These are phyloP conservation scores for Globisporangium recalcitrans DNA, from an alignment of 352 stramenopile genomes.

Conservation along the genomic window DNA sequence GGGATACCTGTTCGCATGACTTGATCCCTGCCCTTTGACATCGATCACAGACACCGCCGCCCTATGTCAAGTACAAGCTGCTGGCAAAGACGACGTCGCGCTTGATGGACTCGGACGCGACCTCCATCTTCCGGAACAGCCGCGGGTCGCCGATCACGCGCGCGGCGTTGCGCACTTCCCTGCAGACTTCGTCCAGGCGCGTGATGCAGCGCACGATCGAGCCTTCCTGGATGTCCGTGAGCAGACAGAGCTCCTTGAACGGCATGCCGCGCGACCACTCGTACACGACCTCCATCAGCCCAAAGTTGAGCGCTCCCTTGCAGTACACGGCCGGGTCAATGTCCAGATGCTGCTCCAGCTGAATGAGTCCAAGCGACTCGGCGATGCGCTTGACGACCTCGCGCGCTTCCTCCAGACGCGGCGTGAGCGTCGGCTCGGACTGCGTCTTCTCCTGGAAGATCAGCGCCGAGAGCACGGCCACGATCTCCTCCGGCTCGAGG, in stretches of 20 bases:
- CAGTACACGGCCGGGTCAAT: conserved; percentile 91
- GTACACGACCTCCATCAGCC: conserved; percentile 93
- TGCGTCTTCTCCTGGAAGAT: conserved; percentile 96
- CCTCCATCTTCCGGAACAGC: conserved; percentile 97
- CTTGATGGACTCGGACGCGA: conserved; percentile 95
- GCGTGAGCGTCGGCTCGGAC: conserved; percentile 67
- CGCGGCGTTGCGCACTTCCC: conserved; percentile 95
- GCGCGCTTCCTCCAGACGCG: conserved; percentile 65
- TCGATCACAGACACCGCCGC: not conserved
- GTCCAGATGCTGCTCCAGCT: conserved; percentile 76
- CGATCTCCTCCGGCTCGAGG: conserved; percentile 96
- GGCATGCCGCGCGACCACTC: conserved; percentile 97
- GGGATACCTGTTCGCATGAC: not conserved
- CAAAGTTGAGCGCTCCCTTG: conserved; percentile 94
- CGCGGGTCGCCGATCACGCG: conserved; percentile 93
- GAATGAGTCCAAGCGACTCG: conserved; percentile 73
- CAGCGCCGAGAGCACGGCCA: conserved; percentile 92
- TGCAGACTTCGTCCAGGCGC: conserved; percentile 95
- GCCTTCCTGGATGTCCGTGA: conserved; percentile 97
- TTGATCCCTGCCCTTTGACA: not conserved
- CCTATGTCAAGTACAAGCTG: conserved; percentile 90
- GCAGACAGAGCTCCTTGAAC: conserved; percentile 94
- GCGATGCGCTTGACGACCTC: conserved; percentile 87
- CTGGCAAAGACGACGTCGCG: conserved; percentile 97
- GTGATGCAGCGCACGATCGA: conserved; percentile 97